Evolutionary conservation across 805 yeast genomes (phyloP).

Genomic region (Nakazawaea ishiwadae): DNA sequence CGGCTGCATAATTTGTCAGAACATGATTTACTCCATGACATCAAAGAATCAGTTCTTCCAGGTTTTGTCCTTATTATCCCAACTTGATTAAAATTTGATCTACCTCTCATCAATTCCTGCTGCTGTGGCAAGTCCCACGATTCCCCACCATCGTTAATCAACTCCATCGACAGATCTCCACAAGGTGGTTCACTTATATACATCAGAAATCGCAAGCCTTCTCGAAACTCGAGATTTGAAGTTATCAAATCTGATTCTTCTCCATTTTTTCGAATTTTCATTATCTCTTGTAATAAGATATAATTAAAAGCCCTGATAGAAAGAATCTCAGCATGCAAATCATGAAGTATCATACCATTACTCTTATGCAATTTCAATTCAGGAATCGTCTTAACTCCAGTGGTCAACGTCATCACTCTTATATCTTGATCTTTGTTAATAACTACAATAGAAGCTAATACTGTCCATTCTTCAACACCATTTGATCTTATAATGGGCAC

Average conservation of each 20-base stretch:
- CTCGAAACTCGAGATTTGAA: constrained; percentile 20
- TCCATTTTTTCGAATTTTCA: constrained; percentile 14
- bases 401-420: constrained; percentile 48
- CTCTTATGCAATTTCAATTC: constrained; percentile 36
- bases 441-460: constrained; percentile 60
- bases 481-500: constrained; percentile 61
- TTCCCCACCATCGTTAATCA: constrained; percentile 14
- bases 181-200: constrained; percentile 80
- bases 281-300: constrained; percentile 46
- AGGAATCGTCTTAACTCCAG: constrained; percentile 83
- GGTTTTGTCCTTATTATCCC: constrained; percentile 90
- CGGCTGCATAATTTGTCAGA: constrained; percentile 73
- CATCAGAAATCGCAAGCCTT: constrained; percentile 44
- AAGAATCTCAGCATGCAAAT: constrained; percentile 85
- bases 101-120: constrained; percentile 45
- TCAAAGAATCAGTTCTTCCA: constrained; percentile 74
- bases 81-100: constrained; percentile 46
- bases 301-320: constrained; percentile 68
- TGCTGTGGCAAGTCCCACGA: constrained; percentile 1
- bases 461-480: constrained; percentile 77
- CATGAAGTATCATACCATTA: constrained; percentile 70
- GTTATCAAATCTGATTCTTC: constrained; percentile 10
- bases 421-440: constrained; percentile 19
- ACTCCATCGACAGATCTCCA: constrained; percentile 79
- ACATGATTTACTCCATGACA: constrained; percentile 79